A percentile compares a stretch with the other conserved stretches of the same genome.
These are phyloP conservation scores for Cladobotryum mycophilum DNA, from an alignment of 2,329 filamentous ascomycete genomes.

Conservation along the genomic window DNA sequence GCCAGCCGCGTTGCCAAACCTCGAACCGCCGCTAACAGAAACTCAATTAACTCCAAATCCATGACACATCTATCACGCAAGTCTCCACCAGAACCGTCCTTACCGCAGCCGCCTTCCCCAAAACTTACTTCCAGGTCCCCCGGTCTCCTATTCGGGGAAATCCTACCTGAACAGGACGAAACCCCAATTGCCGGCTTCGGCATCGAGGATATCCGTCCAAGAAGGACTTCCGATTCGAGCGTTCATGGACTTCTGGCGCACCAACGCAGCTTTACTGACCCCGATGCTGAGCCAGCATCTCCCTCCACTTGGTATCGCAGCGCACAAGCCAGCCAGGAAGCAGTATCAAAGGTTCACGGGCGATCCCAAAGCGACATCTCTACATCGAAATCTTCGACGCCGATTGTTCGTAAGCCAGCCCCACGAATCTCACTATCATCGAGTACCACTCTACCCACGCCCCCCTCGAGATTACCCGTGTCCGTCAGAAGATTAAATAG, in stretches of 20 bases:
- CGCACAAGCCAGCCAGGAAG: conserved; percentile 21
- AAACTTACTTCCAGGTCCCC: conserved; percentile 31
- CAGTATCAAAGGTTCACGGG: conserved; percentile 28
- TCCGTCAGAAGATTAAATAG: conserved; percentile 40
- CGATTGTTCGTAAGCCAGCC: conserved; percentile 6
- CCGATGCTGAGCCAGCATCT: conserved; percentile 53
- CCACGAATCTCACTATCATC: conserved; percentile 17
- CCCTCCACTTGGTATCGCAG: conserved; percentile 60
- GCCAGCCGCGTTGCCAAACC: conserved; percentile 54
- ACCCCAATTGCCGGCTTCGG: conserved; percentile 52
- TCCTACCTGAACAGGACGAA: conserved; percentile 54
- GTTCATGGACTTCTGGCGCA: conserved; percentile 47
- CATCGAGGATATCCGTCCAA: conserved; percentile 45
- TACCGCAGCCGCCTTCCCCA: conserved; percentile 28
- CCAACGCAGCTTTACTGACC: conserved; percentile 50
- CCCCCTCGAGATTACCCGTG: conserved; percentile 40
- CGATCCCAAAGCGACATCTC: conserved; percentile 58
- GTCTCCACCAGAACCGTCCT: conserved; percentile 27
- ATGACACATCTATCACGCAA: conserved; percentile 28
- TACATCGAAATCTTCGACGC: conserved; percentile 26
- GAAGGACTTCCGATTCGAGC: conserved; percentile 68
- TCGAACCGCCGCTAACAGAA: conserved; percentile 28
- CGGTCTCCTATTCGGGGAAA: conserved; percentile 68
- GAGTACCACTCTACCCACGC: conserved; percentile 20
- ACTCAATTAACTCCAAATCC: conserved; percentile 29